These are phyloP conservation scores for Blastocystis sp. DNA, from an alignment of 352 stramenopile species.

Conservation along the genomic window DNA sequence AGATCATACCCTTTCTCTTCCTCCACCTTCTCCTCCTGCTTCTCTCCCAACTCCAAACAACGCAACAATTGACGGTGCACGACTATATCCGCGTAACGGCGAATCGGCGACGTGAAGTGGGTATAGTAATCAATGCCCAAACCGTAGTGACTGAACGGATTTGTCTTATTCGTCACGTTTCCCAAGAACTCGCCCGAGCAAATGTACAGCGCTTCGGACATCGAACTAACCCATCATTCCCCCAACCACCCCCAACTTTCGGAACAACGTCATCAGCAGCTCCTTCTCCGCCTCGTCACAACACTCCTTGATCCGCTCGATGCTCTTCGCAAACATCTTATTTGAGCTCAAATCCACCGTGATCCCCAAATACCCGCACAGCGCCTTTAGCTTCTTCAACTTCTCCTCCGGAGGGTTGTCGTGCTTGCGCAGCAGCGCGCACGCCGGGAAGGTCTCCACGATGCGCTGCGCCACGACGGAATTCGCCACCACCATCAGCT, in stretches of 20 bases:
- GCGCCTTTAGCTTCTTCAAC: neutral
- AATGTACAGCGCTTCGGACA: constrained; percentile 67
- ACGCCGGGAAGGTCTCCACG: constrained; percentile 27
- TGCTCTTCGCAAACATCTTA: constrained; percentile 39
- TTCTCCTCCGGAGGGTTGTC: constrained; percentile 24
- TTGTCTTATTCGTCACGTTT: neutral
- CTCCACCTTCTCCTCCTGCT: neutral
- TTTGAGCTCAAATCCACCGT: constrained; percentile 30
- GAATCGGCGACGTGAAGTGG: constrained; percentile 73
- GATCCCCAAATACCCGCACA: constrained; percentile 62
- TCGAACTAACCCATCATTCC: constrained; percentile 52
- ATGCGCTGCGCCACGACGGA: constrained; percentile 58
- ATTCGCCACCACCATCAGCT: constrained; percentile 70
- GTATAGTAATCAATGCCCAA: constrained; percentile 72
- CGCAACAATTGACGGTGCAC: constrained; percentile 71
- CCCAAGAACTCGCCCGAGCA: constrained; percentile 5
- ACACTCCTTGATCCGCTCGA: neutral
- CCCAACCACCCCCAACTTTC: constrained; percentile 12
- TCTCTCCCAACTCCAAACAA: constrained; percentile 6
- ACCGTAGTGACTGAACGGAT: constrained; percentile 69
- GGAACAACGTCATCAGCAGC: constrained; percentile 68
- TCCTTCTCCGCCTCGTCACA: neutral
- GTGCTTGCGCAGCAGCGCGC: constrained; percentile 59
- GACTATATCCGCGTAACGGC: constrained; percentile 72
- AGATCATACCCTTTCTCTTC: constrained; percentile 56